Conservation (phyloP, 495 filamentous ascomycete genomes). For the Corynascus novoguineensis region DNA sequence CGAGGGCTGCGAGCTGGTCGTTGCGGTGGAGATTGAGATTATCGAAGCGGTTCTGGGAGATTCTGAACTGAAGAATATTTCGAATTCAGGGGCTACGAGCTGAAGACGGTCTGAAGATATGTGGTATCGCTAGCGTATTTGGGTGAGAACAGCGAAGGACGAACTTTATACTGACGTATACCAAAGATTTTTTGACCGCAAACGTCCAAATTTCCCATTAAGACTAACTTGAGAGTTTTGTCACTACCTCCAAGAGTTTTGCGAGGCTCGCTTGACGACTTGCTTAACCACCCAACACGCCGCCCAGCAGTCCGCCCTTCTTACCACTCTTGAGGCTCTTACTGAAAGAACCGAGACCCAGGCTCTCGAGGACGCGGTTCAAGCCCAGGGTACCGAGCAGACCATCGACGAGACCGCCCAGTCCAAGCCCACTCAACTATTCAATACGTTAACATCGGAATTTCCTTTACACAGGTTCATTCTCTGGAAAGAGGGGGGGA, state of each 20-base stretch:
- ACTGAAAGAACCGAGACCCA: slow-evolving; percentile 63
- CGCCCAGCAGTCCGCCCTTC: slow-evolving; percentile 33
- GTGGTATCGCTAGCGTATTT: not conserved
- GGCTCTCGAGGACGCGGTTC: slow-evolving; percentile 64
- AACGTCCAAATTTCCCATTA: not conserved
- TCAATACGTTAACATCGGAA: slow-evolving; percentile 11
- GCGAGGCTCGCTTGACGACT: not conserved
- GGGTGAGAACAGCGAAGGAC: no score
- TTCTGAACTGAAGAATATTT: slow-evolving; percentile 37
- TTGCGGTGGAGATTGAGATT: slow-evolving; percentile 37
- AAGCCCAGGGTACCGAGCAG: slow-evolving; percentile 76
- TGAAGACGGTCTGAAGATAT: not conserved
- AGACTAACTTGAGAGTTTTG: no score
- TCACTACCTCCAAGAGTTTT: not conserved
- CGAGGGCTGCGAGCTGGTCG: slow-evolving; percentile 42
- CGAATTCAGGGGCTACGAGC: slow-evolving; percentile 36
- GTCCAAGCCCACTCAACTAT: slow-evolving; percentile 70
- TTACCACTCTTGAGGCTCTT: slow-evolving; percentile 34
- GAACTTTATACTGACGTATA: not conserved
- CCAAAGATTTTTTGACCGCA: not conserved
- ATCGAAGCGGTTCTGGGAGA: slow-evolving; percentile 34
- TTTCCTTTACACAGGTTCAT: not conserved
- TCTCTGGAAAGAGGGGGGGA: not conserved
- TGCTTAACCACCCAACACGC: slow-evolving; percentile 23
- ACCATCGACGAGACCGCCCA: slow-evolving; percentile 73